A percentile compares a stretch with the other conserved stretches of the same genome.
phyloP scores from a whole-genome alignment of 148 eudicot genomes.

The Amaranthus palmeri region DNA sequence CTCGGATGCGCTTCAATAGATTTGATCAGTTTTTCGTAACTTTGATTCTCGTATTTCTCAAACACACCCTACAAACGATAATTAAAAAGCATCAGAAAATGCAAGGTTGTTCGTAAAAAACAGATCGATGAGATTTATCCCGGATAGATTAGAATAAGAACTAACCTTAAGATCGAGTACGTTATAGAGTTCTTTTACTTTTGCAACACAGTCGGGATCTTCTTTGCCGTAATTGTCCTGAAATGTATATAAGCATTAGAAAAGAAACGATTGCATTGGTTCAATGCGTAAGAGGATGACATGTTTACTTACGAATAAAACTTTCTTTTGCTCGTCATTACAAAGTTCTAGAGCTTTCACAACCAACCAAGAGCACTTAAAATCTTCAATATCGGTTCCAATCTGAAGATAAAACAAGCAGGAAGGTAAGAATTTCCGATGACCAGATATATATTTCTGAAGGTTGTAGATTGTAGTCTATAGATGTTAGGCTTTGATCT shows the following conservation, averaged over 20 bases:
- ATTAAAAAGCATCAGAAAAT: neutral
- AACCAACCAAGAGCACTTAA: constrained; percentile 87
- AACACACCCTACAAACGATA: constrained; percentile 45
- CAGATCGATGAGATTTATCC: neutral
- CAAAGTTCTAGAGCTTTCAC: constrained; percentile 71
- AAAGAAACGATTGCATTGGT: constrained; percentile 1
- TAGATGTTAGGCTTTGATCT: constrained; percentile 4
- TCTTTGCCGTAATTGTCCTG: constrained; percentile 92
- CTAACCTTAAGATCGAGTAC: constrained; percentile 65
- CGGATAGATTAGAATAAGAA: neutral
- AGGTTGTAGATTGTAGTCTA: neutral
- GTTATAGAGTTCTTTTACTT: constrained; percentile 71
- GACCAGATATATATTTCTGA: neutral
- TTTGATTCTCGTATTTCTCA: constrained; percentile 68
- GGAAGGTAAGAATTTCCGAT: constrained; percentile 4
- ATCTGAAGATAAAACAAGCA: constrained; percentile 39
- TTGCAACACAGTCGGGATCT: constrained; percentile 63
- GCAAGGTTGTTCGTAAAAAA: neutral
- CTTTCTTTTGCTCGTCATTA: constrained; percentile 70
- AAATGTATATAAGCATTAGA: neutral
- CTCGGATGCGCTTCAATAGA: constrained; percentile 79
- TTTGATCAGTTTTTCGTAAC: constrained; percentile 48
- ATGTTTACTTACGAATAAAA: constrained; percentile 41
- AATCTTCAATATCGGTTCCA: constrained; percentile 86
- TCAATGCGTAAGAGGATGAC: neutral